These are phyloP conservation scores for Fusarium austroafricanum DNA, from an alignment of 2,329 filamentous ascomycete genomes.

Conservation along the genomic window DNA sequence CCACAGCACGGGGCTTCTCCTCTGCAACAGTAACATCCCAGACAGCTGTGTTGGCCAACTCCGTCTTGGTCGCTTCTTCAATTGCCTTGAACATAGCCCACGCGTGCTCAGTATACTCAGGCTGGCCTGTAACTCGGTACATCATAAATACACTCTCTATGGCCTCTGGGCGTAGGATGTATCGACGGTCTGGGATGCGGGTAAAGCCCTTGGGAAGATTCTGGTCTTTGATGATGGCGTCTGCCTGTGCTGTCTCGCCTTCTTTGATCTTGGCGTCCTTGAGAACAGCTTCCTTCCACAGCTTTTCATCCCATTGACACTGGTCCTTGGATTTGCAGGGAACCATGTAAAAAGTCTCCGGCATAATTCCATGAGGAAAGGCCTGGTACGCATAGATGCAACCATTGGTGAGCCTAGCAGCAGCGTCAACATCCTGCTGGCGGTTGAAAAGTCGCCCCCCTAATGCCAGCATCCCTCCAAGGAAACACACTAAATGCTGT, in stretches of 20 bases:
- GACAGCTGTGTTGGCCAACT: conserved; percentile 62
- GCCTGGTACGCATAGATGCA: conserved; percentile 64
- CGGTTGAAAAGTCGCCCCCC: conserved; percentile 58
- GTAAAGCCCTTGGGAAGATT: conserved; percentile 70
- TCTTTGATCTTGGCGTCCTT: conserved; percentile 40
- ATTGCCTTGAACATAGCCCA: conserved; percentile 67
- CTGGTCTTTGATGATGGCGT: conserved; percentile 46
- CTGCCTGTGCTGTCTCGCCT: conserved; percentile 35
- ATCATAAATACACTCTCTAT: conserved; percentile 66
- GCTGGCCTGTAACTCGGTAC: conserved; percentile 63
- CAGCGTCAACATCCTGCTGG: conserved; percentile 57
- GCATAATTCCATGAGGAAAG: conserved; percentile 64
- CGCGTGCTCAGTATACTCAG: conserved; percentile 60
- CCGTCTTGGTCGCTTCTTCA: conserved; percentile 59
- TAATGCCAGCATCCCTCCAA: conserved; percentile 63
- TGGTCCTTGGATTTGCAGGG: conserved; percentile 53
- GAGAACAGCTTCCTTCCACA: conserved; percentile 52
- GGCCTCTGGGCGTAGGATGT: conserved; percentile 65
- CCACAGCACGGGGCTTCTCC: conserved; percentile 54
- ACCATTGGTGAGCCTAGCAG: conserved; percentile 60
- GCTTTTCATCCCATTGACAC: conserved; percentile 52
- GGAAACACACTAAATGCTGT: conserved; percentile 63
- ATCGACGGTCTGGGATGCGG: conserved; percentile 62
- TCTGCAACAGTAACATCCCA: conserved; percentile 51
- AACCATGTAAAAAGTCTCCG: conserved; percentile 59